Base-by-base conservation (phyloP, 306 rosid species). In the Canavalia ensiformis region DNA sequence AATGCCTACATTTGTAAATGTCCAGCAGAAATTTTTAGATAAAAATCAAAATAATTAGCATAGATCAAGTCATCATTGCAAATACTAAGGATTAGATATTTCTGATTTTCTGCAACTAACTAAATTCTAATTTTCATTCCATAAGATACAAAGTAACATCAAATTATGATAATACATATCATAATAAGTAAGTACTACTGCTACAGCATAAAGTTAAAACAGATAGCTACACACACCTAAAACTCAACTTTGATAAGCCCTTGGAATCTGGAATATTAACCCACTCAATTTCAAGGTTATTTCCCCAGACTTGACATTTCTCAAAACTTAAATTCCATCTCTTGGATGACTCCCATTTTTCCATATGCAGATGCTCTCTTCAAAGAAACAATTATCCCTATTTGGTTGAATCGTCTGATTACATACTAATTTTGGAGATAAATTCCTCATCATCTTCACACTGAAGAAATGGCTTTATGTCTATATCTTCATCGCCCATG, bases 401-500 rank as follows among this genome's bases (percentile, higher is more conserved):
- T 52, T 63, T 4, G 96, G 99, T 41, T 82, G 86, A 75, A 95
- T 44, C 58, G 4, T 84, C 88, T 93, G 7, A 91, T 67, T 25
- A 80, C 88, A n/a, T n/a, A n/a, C n/a, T n/a, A n/a, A n/a, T n/a
- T n/a, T n/a, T n/a, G n/a, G n/a, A n/a, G n/a, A n/a, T n/a, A n/a
- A n/a, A n/a, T n/a, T n/a, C n/a, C n/a, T n/a, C n/a, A n/a, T n/a
- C 93, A 88, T 77, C 81, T 85, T 83, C 69, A 86, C 84, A 90
- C 68, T 91, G 89, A 10, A 89, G 64, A 67, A 83, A 93, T n/a
- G 99, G 96, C 49, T 86, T 87, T 33, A 95, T 74, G 84, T 95
- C 96, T 25, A 95, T 81, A 30, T 84, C 88, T 1, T 92, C 93
- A 7, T 89, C 92, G 0, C 99, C 99, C 94, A 95, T 86, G 52